phyloP scores from a whole-genome alignment of 495 filamentous ascomycete species.

The Aspergillus funiculosus region DNA sequence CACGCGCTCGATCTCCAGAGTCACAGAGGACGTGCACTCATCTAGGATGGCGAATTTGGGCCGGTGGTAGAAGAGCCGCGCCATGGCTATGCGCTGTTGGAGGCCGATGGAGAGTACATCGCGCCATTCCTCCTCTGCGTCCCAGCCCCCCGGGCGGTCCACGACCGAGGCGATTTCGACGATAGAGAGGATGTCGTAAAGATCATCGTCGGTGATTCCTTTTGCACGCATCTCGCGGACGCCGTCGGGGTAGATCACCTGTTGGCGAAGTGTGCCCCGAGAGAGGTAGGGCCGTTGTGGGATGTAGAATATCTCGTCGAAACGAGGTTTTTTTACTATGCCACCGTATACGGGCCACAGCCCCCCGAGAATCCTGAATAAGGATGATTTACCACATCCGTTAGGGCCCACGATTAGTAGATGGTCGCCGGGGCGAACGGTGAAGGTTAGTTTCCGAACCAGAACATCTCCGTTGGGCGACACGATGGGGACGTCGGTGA shows the following conservation, averaged over 20 bases:
- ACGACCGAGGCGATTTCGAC: slow-evolving; percentile 83
- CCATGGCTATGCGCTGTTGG: slow-evolving; percentile 98
- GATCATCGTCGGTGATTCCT: slow-evolving; percentile 75
- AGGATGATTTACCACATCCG: slow-evolving; percentile 90
- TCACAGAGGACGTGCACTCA: slow-evolving; percentile 91
- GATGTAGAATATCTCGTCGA: slow-evolving; percentile 94
- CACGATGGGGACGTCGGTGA: slow-evolving; percentile 90
- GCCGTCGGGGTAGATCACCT: slow-evolving; percentile 95
- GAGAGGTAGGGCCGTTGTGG: slow-evolving; percentile 93
- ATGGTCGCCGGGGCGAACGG: slow-evolving; percentile 77
- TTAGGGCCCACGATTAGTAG: slow-evolving; percentile 94
- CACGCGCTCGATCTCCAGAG: slow-evolving; percentile 84
- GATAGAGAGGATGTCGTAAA: slow-evolving; percentile 66
- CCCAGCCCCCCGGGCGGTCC: slow-evolving; percentile 77
- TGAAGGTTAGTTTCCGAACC: slow-evolving; percentile 76
- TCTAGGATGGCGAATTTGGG: slow-evolving; percentile 90
- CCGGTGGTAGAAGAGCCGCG: slow-evolving; percentile 88
- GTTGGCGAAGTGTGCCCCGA: slow-evolving; percentile 81
- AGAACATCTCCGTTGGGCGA: slow-evolving; percentile 94
- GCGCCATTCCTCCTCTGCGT: slow-evolving; percentile 94
- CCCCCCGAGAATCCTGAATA: slow-evolving; percentile 93
- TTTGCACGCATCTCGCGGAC: slow-evolving; percentile 79
- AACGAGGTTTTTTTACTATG: slow-evolving; percentile 79
- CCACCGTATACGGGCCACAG: slow-evolving; percentile 99
- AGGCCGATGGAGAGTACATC: slow-evolving; percentile 84